These are phyloP conservation scores for Ilyonectria sp. DNA, from an alignment of 2,329 filamentous ascomycete genomes.

Conservation along the genomic window DNA sequence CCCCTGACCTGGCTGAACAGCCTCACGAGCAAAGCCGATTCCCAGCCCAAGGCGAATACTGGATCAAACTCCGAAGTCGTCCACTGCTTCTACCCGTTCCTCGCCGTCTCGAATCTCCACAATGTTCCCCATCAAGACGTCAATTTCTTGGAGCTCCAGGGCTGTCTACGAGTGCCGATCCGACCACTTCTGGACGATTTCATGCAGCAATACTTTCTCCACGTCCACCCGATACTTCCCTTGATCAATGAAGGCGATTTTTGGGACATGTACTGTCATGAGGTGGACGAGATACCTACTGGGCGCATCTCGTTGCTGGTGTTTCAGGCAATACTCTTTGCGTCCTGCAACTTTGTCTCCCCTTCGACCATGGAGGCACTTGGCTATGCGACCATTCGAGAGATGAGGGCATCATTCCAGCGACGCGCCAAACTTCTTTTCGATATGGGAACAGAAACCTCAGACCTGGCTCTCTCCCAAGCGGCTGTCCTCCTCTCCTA, in stretches of 20 bases:
- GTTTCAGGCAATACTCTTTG: slow-evolving; percentile 27
- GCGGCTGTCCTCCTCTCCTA: slow-evolving; percentile 20
- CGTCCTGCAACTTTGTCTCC: slow-evolving; percentile 24
- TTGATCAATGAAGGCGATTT: slow-evolving; percentile 61
- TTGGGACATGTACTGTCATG: slow-evolving; percentile 25
- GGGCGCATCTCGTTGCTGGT: slow-evolving; percentile 11
- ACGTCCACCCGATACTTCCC: slow-evolving; percentile 61
- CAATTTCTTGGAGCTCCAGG: slow-evolving; percentile 62
- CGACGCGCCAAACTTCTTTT: slow-evolving; percentile 18
- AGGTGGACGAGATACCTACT: not conserved
- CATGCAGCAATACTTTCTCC: slow-evolving; percentile 62
- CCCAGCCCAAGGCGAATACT: slow-evolving; percentile 1
- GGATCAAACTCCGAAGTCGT: slow-evolving; percentile 50
- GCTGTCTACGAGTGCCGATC: slow-evolving; percentile 61
- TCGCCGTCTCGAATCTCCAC: slow-evolving; percentile 52
- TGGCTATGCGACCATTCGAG: slow-evolving; percentile 1
- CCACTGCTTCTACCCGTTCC: slow-evolving; percentile 61
- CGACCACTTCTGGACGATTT: slow-evolving; percentile 61
- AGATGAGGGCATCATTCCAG: slow-evolving; percentile 10
- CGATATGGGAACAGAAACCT: slow-evolving; percentile 19
- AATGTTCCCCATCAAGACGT: slow-evolving; percentile 61
- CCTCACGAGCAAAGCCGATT: not conserved
- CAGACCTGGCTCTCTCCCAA: slow-evolving; percentile 11
- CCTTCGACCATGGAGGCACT: slow-evolving; percentile 3
- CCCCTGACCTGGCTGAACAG: not conserved